Base-by-base conservation (phyloP, 1,139 yeast genomes). In the Kodamaea plutei region DNA sequence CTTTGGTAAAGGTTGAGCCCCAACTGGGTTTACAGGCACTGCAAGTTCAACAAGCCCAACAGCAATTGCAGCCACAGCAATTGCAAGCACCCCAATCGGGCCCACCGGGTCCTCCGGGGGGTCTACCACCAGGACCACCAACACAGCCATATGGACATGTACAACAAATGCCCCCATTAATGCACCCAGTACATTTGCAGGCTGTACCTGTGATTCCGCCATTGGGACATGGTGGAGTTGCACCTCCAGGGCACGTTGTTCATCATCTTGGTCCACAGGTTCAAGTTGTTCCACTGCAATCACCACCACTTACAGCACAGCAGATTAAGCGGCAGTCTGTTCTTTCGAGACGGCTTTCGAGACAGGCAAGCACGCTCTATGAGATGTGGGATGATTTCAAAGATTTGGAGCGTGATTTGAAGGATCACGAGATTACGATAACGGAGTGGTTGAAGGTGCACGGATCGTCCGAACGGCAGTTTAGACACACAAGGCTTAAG, bases 341-440 rank as follows among this genome's bases (percentile, higher is more conserved):
- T 3, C 37, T 60, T 23, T 41, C 46, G 23, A 37, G 61, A 25
- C 40, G 64, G 31, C 48, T 59, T 14, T 58, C 64, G 2, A 34
- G 65, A 27, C 64, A 58, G 34, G 64, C 64, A 1, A 43, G 53
- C 9, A 55, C 61, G 6, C 41, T 60, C 11, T 58, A 49, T 36
- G 66, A 61, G 39, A 58, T 61, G 65, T 61, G 67, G 67, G 62
- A 61, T 35, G 67, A 61, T 36, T 61, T 57, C 36, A 61, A 59
- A 32, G 48, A 55, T 7, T 39, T 59, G 16, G 65, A 60, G 30
- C 39, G 44, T 28, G 61, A 50, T 20, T 43, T 61, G 26, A 47
- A 47, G 24, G 51, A 50, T 20, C 49, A 56, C 33, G 59, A 52
- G 28, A 50, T 61, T 15, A 45, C 61, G 7, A 45, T 54, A 5